These are phyloP conservation scores for Karstenula rhodostoma DNA, from an alignment of 2,329 filamentous ascomycete genomes.

Conservation along the genomic window DNA sequence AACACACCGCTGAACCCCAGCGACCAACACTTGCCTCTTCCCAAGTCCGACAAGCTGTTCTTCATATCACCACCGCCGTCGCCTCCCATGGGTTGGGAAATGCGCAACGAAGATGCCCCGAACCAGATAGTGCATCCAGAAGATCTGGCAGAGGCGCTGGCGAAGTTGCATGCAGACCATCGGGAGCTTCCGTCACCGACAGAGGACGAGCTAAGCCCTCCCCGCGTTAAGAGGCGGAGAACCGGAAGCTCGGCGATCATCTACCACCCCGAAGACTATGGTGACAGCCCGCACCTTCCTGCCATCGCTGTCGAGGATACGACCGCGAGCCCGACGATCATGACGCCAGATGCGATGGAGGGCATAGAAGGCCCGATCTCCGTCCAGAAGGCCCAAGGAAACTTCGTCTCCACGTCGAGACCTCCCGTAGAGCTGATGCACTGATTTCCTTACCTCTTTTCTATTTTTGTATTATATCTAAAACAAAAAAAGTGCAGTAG, in stretches of 20 bases:
- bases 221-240: conserved; percentile 40
- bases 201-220: conserved; percentile 33
- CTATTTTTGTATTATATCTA: conserved; percentile 26
- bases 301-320: conserved; percentile 72
- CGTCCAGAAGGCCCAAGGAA: conserved; percentile 44
- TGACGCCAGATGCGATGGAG: conserved; percentile 57
- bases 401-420: conserved; percentile 43
- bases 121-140: conserved; percentile 72
- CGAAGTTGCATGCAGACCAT: conserved; percentile 57
- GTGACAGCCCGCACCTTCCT: conserved; percentile 65
- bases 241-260: conserved; percentile 67
- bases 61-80: conserved; percentile 71
- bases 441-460: conserved; percentile 22
- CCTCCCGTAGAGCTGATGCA: conserved; percentile 52
- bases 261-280: conserved; percentile 69
- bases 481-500: conserved; percentile 26
- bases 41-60: conserved; percentile 68
- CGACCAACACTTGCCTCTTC: conserved; percentile 53
- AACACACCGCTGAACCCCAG: conserved; percentile 49
- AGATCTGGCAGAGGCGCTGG: conserved; percentile 66
- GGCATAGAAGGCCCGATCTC: conserved; percentile 47
- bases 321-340: conserved; percentile 55
- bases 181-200: conserved; percentile 34
- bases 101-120: conserved; percentile 68
- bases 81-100: conserved; percentile 71